A percentile compares a stretch with the other conserved stretches of the same genome.
phyloP scores from a whole-genome alignment of 345 rosid species.

The Eutrema japonicum region DNA sequence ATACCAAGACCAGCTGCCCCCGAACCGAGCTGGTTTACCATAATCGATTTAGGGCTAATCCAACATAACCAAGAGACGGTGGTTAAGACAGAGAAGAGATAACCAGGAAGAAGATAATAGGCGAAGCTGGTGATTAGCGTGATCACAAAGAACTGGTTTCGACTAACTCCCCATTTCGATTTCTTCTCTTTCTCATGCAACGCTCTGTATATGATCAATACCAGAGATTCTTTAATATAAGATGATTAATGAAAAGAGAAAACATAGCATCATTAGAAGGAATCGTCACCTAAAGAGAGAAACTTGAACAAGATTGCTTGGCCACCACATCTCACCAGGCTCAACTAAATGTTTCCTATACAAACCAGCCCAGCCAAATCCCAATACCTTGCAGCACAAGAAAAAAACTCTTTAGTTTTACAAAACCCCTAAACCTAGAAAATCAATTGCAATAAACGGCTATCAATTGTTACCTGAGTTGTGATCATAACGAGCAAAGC shows the following conservation, averaged over 20 bases:
- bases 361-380: constrained; percentile 90
- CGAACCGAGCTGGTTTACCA: constrained; percentile 74
- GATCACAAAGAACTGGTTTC: constrained; percentile 68
- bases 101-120: constrained; percentile 69
- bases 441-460: not conserved
- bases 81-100: constrained; percentile 55
- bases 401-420: constrained; percentile 34
- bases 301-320: constrained; percentile 66
- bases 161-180: constrained; percentile 49
- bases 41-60: constrained; percentile 68
- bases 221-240: not conserved
- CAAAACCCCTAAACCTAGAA: constrained; percentile 14
- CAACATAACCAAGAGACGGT: constrained; percentile 84
- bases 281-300: constrained; percentile 70
- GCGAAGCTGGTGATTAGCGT: constrained; percentile 62
- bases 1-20: constrained; percentile 73
- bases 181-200: constrained; percentile 68
- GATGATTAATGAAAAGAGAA: not conserved
- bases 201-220: constrained; percentile 52
- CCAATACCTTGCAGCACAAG: constrained; percentile 66
- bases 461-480: constrained; percentile 60
- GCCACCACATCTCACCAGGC: constrained; percentile 95
- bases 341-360: constrained; percentile 71
- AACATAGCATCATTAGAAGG: not conserved
- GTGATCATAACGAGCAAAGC: constrained; percentile 73